Base-by-base conservation (phyloP, 1,284 basidiomycete genomes). In the Gymnopus androsaceus region DNA sequence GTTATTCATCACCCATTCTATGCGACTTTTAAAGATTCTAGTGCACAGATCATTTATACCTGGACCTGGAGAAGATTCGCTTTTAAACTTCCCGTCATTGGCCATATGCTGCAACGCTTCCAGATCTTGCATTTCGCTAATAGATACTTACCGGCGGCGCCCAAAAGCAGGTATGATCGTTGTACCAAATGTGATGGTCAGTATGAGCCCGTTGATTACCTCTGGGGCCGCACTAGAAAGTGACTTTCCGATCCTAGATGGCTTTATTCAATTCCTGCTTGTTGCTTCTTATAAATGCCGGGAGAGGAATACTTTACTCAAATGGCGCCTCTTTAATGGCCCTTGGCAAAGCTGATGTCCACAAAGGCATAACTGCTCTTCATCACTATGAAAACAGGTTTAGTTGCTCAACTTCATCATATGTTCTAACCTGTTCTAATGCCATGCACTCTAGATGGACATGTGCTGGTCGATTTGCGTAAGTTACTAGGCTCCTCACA, bases 21-120 rank as follows among this genome's bases (percentile, higher is more conserved):
- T 25, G 17, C 27, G n/a, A n/a, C n/a, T n/a, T n/a, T n/a, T 33
- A 1, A 4, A 83, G 60, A 53, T 45, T 17, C 3, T 53, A 17
- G 41, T 54, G 6, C 34, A 38, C 21, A 47, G 45, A 33, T 44
- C 52, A 4, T 47, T 54, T n/a, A 54, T 54, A 19, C 31, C 44
- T 5, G 44, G 15, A 47, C 44, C 52, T 12, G 44, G 44, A 15
- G 37, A 37, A 38, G 34, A 27, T n/a, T 21, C 52, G 6, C 27
- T 37, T 15, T 14, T 37, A 2, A 45, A 27, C 8, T 47, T 54
- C 27, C 41, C 42, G 9, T 54, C 52, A 14, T 28, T 54, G 9
- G 52, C 52, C 6, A 40, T 54, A 4, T 54, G 52, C 31, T 42
- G 37, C 7, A 47, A 54, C 23, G 52, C 52, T 12, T 42, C 52